A percentile compares a stretch with the other conserved stretches of the same genome.
phyloP scores from a whole-genome alignment of 805 yeast genomes.

The Candida fluviatilis region DNA sequence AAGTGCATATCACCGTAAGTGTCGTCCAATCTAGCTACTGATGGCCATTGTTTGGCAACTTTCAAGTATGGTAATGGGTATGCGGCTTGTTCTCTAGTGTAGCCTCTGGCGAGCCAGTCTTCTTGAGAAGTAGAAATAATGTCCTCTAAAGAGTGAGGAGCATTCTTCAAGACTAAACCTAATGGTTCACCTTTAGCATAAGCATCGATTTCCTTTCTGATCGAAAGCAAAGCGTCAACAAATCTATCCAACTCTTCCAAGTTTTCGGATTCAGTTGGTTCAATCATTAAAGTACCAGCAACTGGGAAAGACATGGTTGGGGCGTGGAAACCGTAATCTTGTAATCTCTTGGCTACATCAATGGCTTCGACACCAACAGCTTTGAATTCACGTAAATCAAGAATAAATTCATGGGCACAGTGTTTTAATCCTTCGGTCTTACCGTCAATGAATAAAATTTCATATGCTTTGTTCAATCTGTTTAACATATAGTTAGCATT shows the following conservation, averaged over 20 bases:
- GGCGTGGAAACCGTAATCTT: slow-evolving; percentile 98
- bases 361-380: slow-evolving; percentile 83
- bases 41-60: slow-evolving; percentile 88
- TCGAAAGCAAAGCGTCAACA: slow-evolving; percentile 79
- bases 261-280: slow-evolving; percentile 95
- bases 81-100: slow-evolving; percentile 90
- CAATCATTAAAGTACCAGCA: slow-evolving; percentile 95
- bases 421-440: slow-evolving; percentile 50
- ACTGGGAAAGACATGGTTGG: slow-evolving; percentile 99
- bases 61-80: slow-evolving; percentile 79
- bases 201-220: slow-evolving; percentile 75
- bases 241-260: slow-evolving; percentile 86
- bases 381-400: slow-evolving; percentile 86
- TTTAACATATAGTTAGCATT: slow-evolving; percentile 95
- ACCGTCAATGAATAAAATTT: slow-evolving; percentile 68
- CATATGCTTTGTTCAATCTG: slow-evolving; percentile 64
- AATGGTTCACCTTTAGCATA: slow-evolving; percentile 61
- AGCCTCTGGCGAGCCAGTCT: slow-evolving; percentile 84
- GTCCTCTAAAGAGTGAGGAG: slow-evolving; percentile 90
- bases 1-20: slow-evolving; percentile 91
- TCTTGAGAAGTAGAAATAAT: slow-evolving; percentile 51
- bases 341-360: slow-evolving; percentile 94
- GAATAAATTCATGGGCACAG: slow-evolving; percentile 95
- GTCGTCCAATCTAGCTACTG: slow-evolving; percentile 89
- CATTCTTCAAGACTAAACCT: slow-evolving; percentile 73